Evolutionary conservation across 2,329 filamentous ascomycete species (phyloP).

Genomic region (Thelonectria discophora): DNA sequence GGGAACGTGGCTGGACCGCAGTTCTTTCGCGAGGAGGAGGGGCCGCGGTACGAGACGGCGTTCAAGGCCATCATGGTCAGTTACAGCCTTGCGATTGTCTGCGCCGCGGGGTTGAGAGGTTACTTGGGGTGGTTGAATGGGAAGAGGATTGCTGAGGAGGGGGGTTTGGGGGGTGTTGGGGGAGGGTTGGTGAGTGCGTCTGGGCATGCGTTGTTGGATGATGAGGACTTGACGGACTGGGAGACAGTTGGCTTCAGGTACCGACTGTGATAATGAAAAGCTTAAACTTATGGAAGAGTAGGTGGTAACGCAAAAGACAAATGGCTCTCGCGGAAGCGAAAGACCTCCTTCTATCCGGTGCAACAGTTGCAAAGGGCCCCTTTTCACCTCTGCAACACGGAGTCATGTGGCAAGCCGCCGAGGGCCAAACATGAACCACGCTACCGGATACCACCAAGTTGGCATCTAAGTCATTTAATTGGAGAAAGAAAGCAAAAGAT

Average conservation of each 20-base stretch:
- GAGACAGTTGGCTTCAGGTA: conserved; percentile 68
- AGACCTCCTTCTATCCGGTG: too few species aligned
- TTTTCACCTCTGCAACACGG: too few species aligned
- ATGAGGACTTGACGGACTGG: conserved; percentile 69
- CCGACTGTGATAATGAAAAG: conserved; percentile 46
- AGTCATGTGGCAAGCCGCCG: too few species aligned
- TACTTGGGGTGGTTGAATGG: conserved; percentile 59
- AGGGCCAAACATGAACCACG: too few species aligned
- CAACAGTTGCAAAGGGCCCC: too few species aligned
- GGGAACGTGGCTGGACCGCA: conserved; percentile 67
- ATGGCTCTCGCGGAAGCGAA: too few species aligned
- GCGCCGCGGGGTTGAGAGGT: conserved; percentile 54
- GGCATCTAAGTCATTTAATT: too few species aligned
- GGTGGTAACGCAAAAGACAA: too few species aligned
- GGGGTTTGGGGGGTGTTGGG: conserved; percentile 55
- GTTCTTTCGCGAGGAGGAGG: conserved; percentile 60
- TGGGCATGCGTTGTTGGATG: conserved; percentile 46
- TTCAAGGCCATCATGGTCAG: conserved; percentile 66
- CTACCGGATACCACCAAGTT: too few species aligned
- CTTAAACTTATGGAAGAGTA: not conserved
- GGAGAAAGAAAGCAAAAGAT: too few species aligned
- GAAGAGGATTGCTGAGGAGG: conserved; percentile 54
- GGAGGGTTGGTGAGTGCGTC: conserved; percentile 44
- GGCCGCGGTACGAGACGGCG: conserved; percentile 61
- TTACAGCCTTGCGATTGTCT: conserved; percentile 59